Evolutionary conservation across 2,329 filamentous ascomycete species (phyloP), one percentile per base, ranked within the genome.

Genomic region (Fusarium continuum): DNA sequence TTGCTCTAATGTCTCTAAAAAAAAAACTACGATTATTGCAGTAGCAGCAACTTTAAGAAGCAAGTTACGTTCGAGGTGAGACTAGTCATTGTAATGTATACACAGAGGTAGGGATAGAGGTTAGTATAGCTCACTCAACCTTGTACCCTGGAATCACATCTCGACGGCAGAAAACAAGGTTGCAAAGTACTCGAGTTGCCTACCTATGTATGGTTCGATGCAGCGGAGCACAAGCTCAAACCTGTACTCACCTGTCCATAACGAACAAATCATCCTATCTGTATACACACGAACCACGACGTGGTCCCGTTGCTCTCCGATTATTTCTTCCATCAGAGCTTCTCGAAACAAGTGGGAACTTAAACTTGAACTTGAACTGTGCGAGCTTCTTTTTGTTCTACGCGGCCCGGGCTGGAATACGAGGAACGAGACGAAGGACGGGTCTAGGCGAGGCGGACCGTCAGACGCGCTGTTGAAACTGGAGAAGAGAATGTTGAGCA

Each of bases 291-390:
- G 45, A 48, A 56, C 51, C 54, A 55, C 28, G 38, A 32, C 36
- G 31, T 13, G 28, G 22, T 17, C 38, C 16, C 36, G 14, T 36
- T 19, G 17, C 29, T 28, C 9, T 38, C 29, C 38, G 25, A 36
- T 16, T 23, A 28, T 48, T 47, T 47, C 32, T 67, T 69, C 61
- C 8, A 62, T 44, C 48, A 32, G 28, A 26, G 54, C 62, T 70
- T 70, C 65, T 67, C 52, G 65, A 70, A 70, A 47, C 45, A 70
- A 67, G 65, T 57, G 63, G 63, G 38, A 64, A 57, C 45, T 40
- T 31, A 31, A 22, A 17, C 25, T 43, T n/a, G n/a, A n/a, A n/a
- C n/a, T n/a, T n/a, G n/a, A n/a, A n/a, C n/a, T n/a, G n/a, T n/a
- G n/a, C 20, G 32, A 25, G 23, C 35, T 50, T 51, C 36, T 36